Base-by-base conservation (phyloP, 768 basidiomycete species). In the Termitomyces sp. region DNA sequence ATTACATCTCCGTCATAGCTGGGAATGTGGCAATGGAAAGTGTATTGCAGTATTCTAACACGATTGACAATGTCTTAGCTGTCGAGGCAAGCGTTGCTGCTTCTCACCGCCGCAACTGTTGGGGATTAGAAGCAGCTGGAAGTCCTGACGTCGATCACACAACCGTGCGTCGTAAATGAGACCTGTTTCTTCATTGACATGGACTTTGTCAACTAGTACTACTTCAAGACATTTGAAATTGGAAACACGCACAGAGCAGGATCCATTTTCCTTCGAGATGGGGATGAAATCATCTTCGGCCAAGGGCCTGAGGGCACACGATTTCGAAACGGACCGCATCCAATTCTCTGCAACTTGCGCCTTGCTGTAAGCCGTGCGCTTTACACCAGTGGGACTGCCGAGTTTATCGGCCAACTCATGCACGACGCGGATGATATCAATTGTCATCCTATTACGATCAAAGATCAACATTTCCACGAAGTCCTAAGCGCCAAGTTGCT, bases 301-400 rank as follows among this genome's bases (percentile, higher is more conserved):
- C 47, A 29, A 13, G 63, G 66, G 9, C 57, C 63, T 16, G 60
- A 64, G 12, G 66, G 58, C 6, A n/a, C 22, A 18, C 47, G 47
- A 48, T 22, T 59, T 51, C 60, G 61, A 44, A 49, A 32, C 18
- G 65, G 63, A 34, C 67, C 64, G 3, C 50, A 58, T 39, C 65
- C 65, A 13, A 22, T 64, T 12, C 63, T 67, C 32, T 67, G 64
- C 42, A 66, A 68, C 27, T 36, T 65, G 27, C 62, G 53, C 32
- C 66, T 67, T 43, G 66, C 64, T 24, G 57, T 67, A 47, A 61
- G 63, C 27, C 65, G 65, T 18, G 62, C 63, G n/a, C 42, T 68
- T 42, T 41, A 56, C 26, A 56, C 49, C 20, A 61, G 57, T 22
- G 57, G 57, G 20, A 58, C 57, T 13, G 61, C 55, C 4, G 34